These are phyloP conservation scores for Amoeboaphelidium protococcarum DNA, from an alignment of 371 early-diverging fungal species.

Conservation along the genomic window DNA sequence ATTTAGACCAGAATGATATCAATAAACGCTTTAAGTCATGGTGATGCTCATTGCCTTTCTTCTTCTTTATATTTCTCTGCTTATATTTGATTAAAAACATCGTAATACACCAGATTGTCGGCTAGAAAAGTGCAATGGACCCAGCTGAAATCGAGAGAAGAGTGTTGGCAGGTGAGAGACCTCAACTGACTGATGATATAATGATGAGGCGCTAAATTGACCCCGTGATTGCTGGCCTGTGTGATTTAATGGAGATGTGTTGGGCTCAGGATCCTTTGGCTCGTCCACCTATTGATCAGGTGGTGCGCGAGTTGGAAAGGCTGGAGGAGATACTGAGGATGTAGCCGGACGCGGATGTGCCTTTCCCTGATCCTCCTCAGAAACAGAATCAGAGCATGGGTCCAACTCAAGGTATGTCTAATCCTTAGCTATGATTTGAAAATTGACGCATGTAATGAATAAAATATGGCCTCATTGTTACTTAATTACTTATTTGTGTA, in stretches of 20 bases:
- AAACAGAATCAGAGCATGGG: too few relatives aligned
- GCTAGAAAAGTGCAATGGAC: too few relatives aligned
- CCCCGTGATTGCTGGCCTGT: not conserved
- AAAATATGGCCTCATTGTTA: too few relatives aligned
- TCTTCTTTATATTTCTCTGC: slow-evolving; percentile 1
- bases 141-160: not conserved
- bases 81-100: slow-evolving; percentile 6
- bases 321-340: not conserved
- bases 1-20: slow-evolving; percentile 1
- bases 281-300: not conserved
- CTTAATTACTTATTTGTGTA: too few relatives aligned
- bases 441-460: too few relatives aligned
- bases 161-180: not conserved
- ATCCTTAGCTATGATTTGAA: too few relatives aligned
- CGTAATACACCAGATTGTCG: too few relatives aligned
- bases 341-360: not conserved
- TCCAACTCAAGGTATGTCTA: too few relatives aligned
- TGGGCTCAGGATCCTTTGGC: not conserved
- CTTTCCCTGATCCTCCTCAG: not conserved
- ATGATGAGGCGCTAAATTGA: not conserved
- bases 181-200: not conserved
- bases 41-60: slow-evolving; percentile 2
- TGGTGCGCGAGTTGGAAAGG: not conserved
- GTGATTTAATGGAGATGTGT: not conserved
- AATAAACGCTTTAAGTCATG: slow-evolving; percentile 1